These are phyloP conservation scores for Toxoplasma gondii DNA, from an alignment of 169 alveolate species.

Conservation along the genomic window DNA sequence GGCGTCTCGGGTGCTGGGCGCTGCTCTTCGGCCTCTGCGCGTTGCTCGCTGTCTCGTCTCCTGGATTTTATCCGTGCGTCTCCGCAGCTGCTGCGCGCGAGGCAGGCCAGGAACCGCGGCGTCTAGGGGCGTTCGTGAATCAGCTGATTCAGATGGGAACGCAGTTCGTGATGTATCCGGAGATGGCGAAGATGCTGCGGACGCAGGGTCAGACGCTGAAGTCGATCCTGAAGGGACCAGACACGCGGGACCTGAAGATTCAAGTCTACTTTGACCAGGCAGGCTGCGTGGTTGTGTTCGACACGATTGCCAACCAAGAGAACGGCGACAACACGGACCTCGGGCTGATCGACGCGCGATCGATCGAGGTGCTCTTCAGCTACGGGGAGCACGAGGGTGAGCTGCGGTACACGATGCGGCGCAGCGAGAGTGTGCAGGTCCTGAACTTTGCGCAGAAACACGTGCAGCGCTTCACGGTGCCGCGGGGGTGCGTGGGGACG, in stretches of 20 bases:
- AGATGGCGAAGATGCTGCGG: conserved; percentile 12
- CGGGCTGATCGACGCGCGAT: not conserved
- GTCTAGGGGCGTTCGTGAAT: not conserved
- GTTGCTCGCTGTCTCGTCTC: not conserved
- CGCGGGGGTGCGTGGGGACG: conserved; percentile 3
- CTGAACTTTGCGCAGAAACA: not conserved
- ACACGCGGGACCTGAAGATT: conserved; percentile 8
- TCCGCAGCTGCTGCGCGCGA: not conserved
- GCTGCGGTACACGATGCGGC: not conserved
- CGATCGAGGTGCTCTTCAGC: not conserved
- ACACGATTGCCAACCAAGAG: conserved; percentile 21
- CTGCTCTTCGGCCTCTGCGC: not conserved
- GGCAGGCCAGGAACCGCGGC: not conserved
- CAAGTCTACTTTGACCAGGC: not conserved
- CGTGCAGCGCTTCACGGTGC: conserved; percentile 9
- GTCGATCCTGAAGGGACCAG: not conserved
- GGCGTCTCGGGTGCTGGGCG: no score
- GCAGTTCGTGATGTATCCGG: conserved; percentile 37
- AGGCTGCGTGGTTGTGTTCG: conserved; percentile 9
- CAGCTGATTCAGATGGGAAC: not conserved
- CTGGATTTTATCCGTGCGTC: not conserved
- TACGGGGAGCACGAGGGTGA: conserved; percentile 32
- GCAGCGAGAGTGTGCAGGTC: conserved; percentile 14
- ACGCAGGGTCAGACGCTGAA: not conserved
- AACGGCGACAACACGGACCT: conserved; percentile 19